Base-by-base conservation (phyloP, 352 stramenopile genomes). In the Pythium rishiriense region DNA sequence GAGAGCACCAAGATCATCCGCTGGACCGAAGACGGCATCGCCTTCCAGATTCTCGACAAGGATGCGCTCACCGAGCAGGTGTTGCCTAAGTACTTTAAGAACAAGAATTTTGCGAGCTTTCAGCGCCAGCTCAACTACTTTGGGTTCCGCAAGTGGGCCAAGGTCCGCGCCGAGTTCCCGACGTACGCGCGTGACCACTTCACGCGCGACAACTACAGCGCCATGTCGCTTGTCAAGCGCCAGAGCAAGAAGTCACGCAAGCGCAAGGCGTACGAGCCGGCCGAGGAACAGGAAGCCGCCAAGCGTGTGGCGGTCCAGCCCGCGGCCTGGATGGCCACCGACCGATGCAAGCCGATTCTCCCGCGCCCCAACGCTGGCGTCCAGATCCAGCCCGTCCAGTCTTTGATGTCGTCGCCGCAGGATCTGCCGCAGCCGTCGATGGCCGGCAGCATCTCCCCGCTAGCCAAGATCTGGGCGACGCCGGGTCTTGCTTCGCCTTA, bases 111-210 rank as follows among this genome's bases (percentile, higher is more conserved):
- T 74, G 93, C 94, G n/a, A 98, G 91, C 56, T 96, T 98, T 62
- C 90, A 97, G 68, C 88, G 94, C 22, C 93, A 98, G 70, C 83
- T 98, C 52, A 98, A 97, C 79, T 98, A 98, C 78, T 98, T 98
- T 75, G 85, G 79, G 54, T 98, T 98, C 75, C 83, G 86, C 64
- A 97, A 97, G 68, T 93, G 84, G 83, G 91, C 76, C 79, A 95
- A 95, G 66, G 78, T 83, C 3, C 81, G 83, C 43, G 75, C 84
- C 15, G 75, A 83, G 64, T 80, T 83, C 66, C 79, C 83, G 17
- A 95, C 86, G 14, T 95, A 93, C 72, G 87, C 78, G 39, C 83
- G 83, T n/a, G n/a, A n/a, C n/a, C n/a, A n/a, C n/a, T n/a, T n/a
- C n/a, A 93, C 72, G 87, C 78, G 39, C 83, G 83, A 95, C 72